Evolutionary conservation across 768 basidiomycete genomes (phyloP).

Genomic region (Neoboletus magnificus): DNA sequence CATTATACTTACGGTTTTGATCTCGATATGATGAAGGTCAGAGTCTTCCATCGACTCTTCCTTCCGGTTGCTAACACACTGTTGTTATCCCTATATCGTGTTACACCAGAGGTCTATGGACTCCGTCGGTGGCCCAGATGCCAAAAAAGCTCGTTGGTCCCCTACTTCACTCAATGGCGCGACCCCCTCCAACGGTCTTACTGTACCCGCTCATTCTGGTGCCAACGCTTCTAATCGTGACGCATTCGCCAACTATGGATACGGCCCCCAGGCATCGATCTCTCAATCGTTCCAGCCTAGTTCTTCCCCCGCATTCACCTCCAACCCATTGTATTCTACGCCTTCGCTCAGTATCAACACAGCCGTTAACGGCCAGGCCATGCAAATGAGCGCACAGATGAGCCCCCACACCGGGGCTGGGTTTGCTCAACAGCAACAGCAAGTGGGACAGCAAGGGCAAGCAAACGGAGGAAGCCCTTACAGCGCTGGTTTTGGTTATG

Average conservation of each 20-base stretch:
- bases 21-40: constrained; percentile 90
- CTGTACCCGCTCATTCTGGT: constrained; percentile 36
- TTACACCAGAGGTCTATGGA: constrained; percentile 77
- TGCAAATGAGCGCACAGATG: constrained; percentile 52
- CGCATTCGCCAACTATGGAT: constrained; percentile 84
- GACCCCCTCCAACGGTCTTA: constrained; percentile 35
- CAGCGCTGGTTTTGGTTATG: constrained; percentile 58
- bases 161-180: constrained; percentile 50
- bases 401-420: constrained; percentile 65
- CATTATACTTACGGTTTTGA: constrained; percentile 79
- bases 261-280: constrained; percentile 70
- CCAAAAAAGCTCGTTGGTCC: constrained; percentile 90
- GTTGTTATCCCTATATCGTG: not conserved
- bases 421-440: constrained; percentile 45
- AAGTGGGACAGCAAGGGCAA: constrained; percentile 32
- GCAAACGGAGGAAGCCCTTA: constrained; percentile 52
- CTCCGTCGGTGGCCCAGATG: constrained; percentile 73
- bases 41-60: constrained; percentile 13
- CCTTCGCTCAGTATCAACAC: constrained; percentile 70
- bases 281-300: constrained; percentile 49
- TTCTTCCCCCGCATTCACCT: constrained; percentile 47
- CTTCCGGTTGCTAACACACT: not conserved
- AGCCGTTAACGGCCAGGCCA: constrained; percentile 41
- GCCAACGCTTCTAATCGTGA: constrained; percentile 49
- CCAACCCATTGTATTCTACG: constrained; percentile 69